Evolutionary conservation across 805 yeast genomes (phyloP).

Genomic region (Lachancea nothofagi): DNA sequence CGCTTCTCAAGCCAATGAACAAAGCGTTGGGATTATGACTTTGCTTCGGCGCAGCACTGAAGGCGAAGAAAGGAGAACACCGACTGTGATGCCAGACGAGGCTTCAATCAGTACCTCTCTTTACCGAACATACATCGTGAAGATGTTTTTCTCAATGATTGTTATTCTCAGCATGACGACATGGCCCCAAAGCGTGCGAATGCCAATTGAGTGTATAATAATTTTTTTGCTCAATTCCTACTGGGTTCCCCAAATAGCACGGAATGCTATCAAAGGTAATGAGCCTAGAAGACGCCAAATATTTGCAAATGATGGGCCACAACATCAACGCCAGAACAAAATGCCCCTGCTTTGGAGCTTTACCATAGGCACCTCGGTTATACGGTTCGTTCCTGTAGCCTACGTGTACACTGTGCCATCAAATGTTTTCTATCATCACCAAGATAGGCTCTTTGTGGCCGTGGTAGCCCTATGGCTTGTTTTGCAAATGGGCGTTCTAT

Average conservation of each 20-base stretch:
- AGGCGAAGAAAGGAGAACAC: constrained; percentile 18
- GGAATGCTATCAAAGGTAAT: constrained; percentile 44
- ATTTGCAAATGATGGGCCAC: not conserved
- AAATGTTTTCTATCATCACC: constrained; percentile 69
- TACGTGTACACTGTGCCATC: constrained; percentile 49
- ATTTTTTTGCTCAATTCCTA: constrained; percentile 56
- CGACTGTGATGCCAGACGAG: constrained; percentile 41
- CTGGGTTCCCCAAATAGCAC: constrained; percentile 84
- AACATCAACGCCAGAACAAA: constrained; percentile 31
- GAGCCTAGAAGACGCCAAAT: constrained; percentile 21
- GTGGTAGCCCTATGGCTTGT: constrained; percentile 49
- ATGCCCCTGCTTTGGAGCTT: constrained; percentile 70
- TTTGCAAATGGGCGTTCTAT: constrained; percentile 53
- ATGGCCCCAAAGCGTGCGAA: constrained; percentile 59
- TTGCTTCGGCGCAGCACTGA: constrained; percentile 50
- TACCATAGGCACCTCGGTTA: constrained; percentile 58
- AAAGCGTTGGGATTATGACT: constrained; percentile 59
- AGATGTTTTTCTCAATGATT: constrained; percentile 50
- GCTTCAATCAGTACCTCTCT: constrained; percentile 52
- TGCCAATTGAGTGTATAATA: constrained; percentile 50
- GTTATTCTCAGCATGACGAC: constrained; percentile 48
- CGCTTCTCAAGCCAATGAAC: constrained; percentile 67
- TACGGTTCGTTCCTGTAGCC: constrained; percentile 58
- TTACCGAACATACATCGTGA: constrained; percentile 52
- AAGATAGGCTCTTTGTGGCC: constrained; percentile 46